phyloP scores from a whole-genome alignment of 176 grass and related monocot species.

The Pontederia paniculata region DNA sequence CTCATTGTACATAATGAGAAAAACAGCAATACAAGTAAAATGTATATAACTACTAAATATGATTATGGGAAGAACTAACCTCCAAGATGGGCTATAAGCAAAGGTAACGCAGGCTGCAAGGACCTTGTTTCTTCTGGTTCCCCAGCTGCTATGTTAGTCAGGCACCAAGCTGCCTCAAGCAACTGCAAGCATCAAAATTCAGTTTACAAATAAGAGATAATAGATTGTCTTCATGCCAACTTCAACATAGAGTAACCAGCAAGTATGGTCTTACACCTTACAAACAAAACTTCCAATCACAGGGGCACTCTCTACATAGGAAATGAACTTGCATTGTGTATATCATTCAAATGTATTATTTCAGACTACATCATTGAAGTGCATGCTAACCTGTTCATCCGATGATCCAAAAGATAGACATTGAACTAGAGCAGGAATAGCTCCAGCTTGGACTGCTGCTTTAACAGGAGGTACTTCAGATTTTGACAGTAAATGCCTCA shows the following conservation, averaged over 20 bases:
- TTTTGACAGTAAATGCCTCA: constrained; percentile 72
- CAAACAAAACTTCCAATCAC: too few species aligned
- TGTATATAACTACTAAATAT: too few species aligned
- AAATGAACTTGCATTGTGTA: too few species aligned
- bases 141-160: constrained; percentile 87
- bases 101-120: constrained; percentile 64
- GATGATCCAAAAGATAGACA: constrained; percentile 83
- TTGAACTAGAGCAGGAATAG: constrained; percentile 68
- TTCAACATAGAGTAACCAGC: background rate
- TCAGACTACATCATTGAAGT: background rate
- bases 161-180: constrained; percentile 93
- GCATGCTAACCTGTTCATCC: constrained; percentile 67
- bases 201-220: constrained; percentile 4
- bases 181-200: constrained; percentile 48
- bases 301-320: too few species aligned
- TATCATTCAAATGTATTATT: too few species aligned
- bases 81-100: constrained; percentile 93
- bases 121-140: constrained; percentile 78
- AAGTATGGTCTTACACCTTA: too few species aligned
- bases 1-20: too few species aligned
- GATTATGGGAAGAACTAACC: constrained; percentile 22
- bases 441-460: constrained; percentile 75
- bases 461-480: constrained; percentile 84
- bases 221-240: background rate
- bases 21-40: too few species aligned